phyloP scores from a whole-genome alignment of 2,329 filamentous ascomycete species.

The Emydomyces testavorans region DNA sequence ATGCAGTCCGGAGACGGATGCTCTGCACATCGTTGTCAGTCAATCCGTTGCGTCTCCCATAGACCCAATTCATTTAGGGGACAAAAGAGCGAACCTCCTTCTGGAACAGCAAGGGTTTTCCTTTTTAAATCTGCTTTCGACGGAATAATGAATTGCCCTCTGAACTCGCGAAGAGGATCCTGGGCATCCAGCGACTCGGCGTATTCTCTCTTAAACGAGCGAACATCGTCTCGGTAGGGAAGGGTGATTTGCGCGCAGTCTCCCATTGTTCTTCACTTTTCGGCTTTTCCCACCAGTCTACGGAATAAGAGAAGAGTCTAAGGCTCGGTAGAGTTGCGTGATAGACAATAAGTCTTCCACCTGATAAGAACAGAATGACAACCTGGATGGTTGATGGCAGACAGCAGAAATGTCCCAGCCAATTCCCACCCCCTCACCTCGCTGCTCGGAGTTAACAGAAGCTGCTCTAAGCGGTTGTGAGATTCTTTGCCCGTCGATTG shows the following conservation, averaged over 20 bases:
- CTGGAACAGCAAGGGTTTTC: conserved; percentile 40
- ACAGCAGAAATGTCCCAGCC: too few relatives aligned
- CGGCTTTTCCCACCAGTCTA: neutral
- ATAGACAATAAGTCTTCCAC: neutral
- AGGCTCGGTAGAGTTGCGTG: neutral
- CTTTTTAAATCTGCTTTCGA: conserved; percentile 59
- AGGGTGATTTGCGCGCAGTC: neutral
- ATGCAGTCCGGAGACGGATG: conserved; percentile 40
- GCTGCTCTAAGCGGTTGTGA: too few relatives aligned
- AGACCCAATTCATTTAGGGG: too few relatives aligned
- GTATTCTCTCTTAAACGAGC: conserved; percentile 28
- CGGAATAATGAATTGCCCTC: conserved; percentile 65
- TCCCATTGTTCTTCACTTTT: neutral
- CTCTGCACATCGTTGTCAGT: neutral
- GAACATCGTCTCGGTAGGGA: conserved; percentile 4
- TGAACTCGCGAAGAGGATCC: conserved; percentile 50
- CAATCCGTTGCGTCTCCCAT: neutral
- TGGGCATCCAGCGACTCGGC: conserved; percentile 45
- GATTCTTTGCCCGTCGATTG: neutral
- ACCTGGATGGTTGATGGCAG: too few relatives aligned
- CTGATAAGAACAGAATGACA: too few relatives aligned
- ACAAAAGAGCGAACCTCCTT: conserved; percentile 21
- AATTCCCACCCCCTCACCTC: too few relatives aligned
- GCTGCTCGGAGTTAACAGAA: too few relatives aligned
- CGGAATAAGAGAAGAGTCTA: neutral